Percentiles rank a stretch among this genome's conserved stretches.
These are phyloP conservation scores for Dalechampia spathulata DNA, from an alignment of 441 rosid species.

Conservation along the genomic window DNA sequence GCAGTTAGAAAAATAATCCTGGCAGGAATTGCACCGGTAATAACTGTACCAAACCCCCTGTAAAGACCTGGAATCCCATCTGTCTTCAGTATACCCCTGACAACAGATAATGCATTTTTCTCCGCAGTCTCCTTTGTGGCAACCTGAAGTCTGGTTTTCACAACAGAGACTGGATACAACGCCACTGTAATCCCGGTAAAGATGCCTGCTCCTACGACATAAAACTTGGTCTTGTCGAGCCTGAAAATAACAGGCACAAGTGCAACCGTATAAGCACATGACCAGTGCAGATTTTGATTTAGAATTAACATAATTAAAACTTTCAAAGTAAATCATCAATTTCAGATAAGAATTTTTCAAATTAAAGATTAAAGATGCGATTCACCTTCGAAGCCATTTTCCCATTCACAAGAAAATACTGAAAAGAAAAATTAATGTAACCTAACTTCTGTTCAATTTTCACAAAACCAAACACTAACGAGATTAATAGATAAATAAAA, in stretches of 20 bases:
- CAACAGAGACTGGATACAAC: conserved; percentile 76
- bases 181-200: conserved; percentile 94
- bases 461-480: too few relatives aligned
- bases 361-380: too few relatives aligned
- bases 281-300: background rate
- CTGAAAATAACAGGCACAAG: conserved; percentile 30
- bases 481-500: too few relatives aligned
- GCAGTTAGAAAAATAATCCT: conserved; percentile 82
- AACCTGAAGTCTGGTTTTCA: conserved; percentile 93
- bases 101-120: conserved; percentile 60
- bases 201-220: conserved; percentile 87
- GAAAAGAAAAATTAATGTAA: too few relatives aligned
- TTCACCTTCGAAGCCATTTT: too few relatives aligned
- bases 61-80: conserved; percentile 95
- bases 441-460: too few relatives aligned
- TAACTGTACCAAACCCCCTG: conserved; percentile 90
- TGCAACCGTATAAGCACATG: conserved; percentile 5
- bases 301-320: too few relatives aligned
- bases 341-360: too few relatives aligned
- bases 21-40: conserved; percentile 90
- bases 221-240: conserved; percentile 89
- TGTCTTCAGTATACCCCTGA: conserved; percentile 55
- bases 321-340: too few relatives aligned
- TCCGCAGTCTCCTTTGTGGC: conserved; percentile 79
- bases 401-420: too few relatives aligned